Evolutionary conservation across 2,329 filamentous ascomycete species (phyloP), one percentile per base, ranked within the genome.

Genomic region (Cladosporium halotolerans): DNA sequence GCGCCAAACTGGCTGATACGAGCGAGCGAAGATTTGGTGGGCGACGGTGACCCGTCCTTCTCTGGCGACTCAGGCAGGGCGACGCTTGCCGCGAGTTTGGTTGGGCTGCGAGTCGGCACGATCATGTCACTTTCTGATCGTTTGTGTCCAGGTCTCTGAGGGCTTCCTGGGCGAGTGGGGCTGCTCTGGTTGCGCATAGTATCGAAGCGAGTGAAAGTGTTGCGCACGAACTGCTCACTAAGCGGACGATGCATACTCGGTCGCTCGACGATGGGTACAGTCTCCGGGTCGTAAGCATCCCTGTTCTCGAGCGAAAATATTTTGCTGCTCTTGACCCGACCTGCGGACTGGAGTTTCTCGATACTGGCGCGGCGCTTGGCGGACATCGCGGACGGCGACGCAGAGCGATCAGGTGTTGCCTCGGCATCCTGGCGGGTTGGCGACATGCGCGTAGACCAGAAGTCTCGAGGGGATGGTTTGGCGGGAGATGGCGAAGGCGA

Each of bases 241-340:
- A 80, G 70, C 4, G 80, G 79, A 18, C 78, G 75, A 43, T 76
- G 77, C 28, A 72, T 85, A 66, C 88, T 83, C 36, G 91, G 89
- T 58, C 90, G 83, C 73, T 97, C 89, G 57, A 95, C 80, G 55
- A 88, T 78, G 43, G 87, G 86, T 52, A 90, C 73, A 60, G 83
- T 82, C 53, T 85, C 80, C 28, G 91, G 89, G 70, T 96, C 89
- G 76, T 96, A 96, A 75, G 95, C 88, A 69, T 90, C 83, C 73
- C 91, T 91, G 67, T 90, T 86, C 73, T 96, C 91, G 52, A 91
- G 86, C 40, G 89, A 90, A 68, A 96, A 89, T 79, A 97, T 96
- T 74, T 86, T 95, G 79, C 92, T 96, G 76, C 96, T 97, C 79
- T 92, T 96, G 65, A 99, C 93, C 56, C 93, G 87, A 52, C 92